phyloP scores from a whole-genome alignment of 345 rosid genomes.

The Camelina sativa region DNA sequence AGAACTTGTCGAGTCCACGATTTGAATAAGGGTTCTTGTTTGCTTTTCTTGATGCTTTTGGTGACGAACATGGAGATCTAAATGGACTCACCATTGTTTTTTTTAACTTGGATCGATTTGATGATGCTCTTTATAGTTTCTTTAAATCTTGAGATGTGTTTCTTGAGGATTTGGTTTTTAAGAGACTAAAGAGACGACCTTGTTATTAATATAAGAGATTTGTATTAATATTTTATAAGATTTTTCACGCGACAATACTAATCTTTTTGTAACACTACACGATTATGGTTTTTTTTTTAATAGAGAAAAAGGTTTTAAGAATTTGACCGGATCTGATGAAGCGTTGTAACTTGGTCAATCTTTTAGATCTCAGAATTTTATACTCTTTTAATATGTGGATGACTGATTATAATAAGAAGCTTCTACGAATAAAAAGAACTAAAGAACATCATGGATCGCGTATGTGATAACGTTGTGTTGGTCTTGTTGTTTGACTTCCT shows the following conservation, averaged over 20 bases:
- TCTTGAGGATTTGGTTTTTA: slow-evolving; percentile 17
- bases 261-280: not conserved
- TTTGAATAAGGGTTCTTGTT: slow-evolving; percentile 70
- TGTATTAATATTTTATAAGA: not conserved
- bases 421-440: slow-evolving; percentile 22
- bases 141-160: slow-evolving; percentile 15
- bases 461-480: slow-evolving; percentile 14
- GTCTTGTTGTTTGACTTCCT: slow-evolving; percentile 37
- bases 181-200: slow-evolving; percentile 42
- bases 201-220: slow-evolving; percentile 31
- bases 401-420: slow-evolving; percentile 10
- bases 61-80: slow-evolving; percentile 42
- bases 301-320: not conserved
- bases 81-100: slow-evolving; percentile 36
- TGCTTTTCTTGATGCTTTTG: slow-evolving; percentile 49
- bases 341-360: slow-evolving; percentile 41
- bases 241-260: slow-evolving; percentile 38
- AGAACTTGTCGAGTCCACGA: slow-evolving; percentile 79
- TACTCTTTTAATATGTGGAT: not conserved
- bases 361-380: slow-evolving; percentile 1
- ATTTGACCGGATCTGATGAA: slow-evolving; percentile 37
- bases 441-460: slow-evolving; percentile 15
- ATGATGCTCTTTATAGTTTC: slow-evolving; percentile 27
- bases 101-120: not conserved
- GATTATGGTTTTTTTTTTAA: not conserved